Evolutionary conservation across 2,329 filamentous ascomycete genomes (phyloP), one percentile per base, ranked within the genome.

Genomic region (Alternaria longipes): DNA sequence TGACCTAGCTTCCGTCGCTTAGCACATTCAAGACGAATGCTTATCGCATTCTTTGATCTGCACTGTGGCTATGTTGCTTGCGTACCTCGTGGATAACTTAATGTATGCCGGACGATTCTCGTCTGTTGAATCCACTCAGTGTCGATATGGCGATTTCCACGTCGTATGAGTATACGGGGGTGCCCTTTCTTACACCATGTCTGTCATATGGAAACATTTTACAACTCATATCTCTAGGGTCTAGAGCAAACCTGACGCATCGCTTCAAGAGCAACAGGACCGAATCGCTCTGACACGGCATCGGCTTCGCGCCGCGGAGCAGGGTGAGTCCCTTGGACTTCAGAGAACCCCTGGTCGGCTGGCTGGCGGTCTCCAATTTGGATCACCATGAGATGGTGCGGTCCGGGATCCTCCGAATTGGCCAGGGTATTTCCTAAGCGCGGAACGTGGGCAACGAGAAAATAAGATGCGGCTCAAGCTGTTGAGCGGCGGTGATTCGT

Each of bases 401-500:
- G 60, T 42, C 65, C 61, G 62, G 61, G 45, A 54, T 67, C 47
- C 60, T 47, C 68, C 65, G 62, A 66, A 38, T 56, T 49, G 65
- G 56, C 58, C 64, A 64, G 65, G 42, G 55, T 54, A 40, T 60
- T 8, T 24, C 12, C 26, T 62, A 66, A 41, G 41, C 14, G 60
- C 69, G 69, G 65, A 64, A 70, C 63, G 60, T 68, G 49, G 59
- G 57, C 67, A 60, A 46, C 46, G 26, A 63, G 57, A 54, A 53
- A 69, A 69, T 56, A 59, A 56, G 59, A 58, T 72, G 72, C 68
- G 71, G 72, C 71, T 74, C 59, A 69, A 72, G 64, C 56, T 60
- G 56, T 57, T 41, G 60, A 42, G 42, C 26, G 26, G 59, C 58
- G 55, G 53, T 67, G 65, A 63, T 66, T 66, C 65, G 65, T 60